These are phyloP conservation scores for Avena insularis DNA, from an alignment of 176 grass and related monocot species.

Conservation along the genomic window DNA sequence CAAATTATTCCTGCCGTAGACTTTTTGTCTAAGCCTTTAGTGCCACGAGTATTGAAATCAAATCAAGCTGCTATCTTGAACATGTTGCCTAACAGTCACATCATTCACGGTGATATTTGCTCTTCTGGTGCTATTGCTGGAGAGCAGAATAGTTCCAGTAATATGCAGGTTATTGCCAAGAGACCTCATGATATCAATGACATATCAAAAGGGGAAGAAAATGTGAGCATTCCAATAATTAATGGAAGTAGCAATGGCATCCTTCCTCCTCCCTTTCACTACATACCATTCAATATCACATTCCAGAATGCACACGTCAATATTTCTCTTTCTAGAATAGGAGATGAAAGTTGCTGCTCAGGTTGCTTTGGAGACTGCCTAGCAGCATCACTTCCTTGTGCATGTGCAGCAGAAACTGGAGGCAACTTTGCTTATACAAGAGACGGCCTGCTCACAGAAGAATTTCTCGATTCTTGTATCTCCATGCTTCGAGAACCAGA, in stretches of 20 bases:
- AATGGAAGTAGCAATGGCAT: slow-evolving; percentile 46
- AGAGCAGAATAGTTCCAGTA: slow-evolving; percentile 39
- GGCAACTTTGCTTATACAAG: slow-evolving; percentile 81
- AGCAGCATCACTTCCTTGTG: slow-evolving; percentile 60
- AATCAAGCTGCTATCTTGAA: slow-evolving; percentile 24
- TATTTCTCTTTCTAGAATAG: slow-evolving; percentile 81
- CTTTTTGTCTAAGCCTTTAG: slow-evolving; percentile 11
- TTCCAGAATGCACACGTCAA: slow-evolving; percentile 73
- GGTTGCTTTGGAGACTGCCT: slow-evolving; percentile 77
- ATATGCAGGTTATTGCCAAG: slow-evolving; percentile 41
- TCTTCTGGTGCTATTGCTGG: slow-evolving; percentile 25
- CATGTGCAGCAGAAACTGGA: slow-evolving; percentile 78
- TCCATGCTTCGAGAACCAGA: slow-evolving; percentile 50
- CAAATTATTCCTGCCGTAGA: slow-evolving; percentile 44
- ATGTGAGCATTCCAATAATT: slow-evolving; percentile 66
- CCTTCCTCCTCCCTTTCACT: slow-evolving; percentile 71
- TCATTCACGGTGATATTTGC: slow-evolving; percentile 27
- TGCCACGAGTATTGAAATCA: slow-evolving; percentile 28
- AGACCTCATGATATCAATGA: slow-evolving; percentile 73
- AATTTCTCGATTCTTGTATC: slow-evolving; percentile 66
- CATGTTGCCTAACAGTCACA: slow-evolving; percentile 31
- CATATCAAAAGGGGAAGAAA: slow-evolving; percentile 83
- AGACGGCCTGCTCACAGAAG: slow-evolving; percentile 61
- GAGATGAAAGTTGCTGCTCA: slow-evolving; percentile 81
- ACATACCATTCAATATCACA: slow-evolving; percentile 71